Conservation (phyloP, 257 asterid genomes). For the Euphrasia confusa region DNA sequence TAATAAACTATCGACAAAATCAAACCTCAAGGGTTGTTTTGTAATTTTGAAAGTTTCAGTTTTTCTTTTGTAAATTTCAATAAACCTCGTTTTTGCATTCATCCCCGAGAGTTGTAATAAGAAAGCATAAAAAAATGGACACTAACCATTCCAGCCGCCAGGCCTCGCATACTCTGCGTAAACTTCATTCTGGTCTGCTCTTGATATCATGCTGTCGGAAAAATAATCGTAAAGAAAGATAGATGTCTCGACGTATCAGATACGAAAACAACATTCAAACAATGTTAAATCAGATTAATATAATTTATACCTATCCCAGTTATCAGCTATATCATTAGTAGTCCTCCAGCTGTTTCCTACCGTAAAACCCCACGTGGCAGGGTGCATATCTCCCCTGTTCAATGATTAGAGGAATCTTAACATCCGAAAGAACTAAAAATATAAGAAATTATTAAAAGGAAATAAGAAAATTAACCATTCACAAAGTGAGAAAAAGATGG, state of each 20-base stretch:
- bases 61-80: too few species aligned
- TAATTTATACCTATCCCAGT: conserved; percentile 62
- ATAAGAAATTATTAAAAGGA: background rate
- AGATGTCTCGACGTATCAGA: background rate
- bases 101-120: background rate
- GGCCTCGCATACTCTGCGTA: conserved; percentile 80
- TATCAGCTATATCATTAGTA: conserved; percentile 73
- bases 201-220: conserved; percentile 63
- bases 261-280: background rate
- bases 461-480: conserved; percentile 57
- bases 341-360: conserved; percentile 96
- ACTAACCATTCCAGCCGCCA: conserved; percentile 97
- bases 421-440: background rate
- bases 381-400: conserved; percentile 94
- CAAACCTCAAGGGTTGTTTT: too few species aligned
- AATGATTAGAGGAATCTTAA: background rate
- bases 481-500: conserved; percentile 76
- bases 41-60: too few species aligned
- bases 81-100: too few species aligned
- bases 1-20: too few species aligned
- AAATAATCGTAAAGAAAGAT: conserved; percentile 13
- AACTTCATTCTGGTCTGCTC: conserved; percentile 91
- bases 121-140: background rate
- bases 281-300: background rate
- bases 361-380: conserved; percentile 68